Conservation (phyloP, 176 grass and related monocot species). For the bread wheat (Triticum aestivum) region DNA sequence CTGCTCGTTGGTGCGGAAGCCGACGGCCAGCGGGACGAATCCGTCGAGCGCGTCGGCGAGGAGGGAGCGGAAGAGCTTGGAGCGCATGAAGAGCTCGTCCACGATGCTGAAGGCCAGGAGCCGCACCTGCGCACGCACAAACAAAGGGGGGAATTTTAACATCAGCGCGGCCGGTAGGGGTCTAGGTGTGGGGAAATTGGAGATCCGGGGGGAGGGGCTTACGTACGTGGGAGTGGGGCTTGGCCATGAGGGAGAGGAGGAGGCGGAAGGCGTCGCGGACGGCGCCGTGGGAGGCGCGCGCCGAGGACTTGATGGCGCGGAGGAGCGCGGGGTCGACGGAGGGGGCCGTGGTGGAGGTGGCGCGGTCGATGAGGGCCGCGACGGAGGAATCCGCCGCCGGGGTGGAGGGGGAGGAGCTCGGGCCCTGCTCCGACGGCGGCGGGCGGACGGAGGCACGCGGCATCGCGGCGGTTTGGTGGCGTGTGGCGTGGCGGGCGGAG, state of each 20-base stretch:
- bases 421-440: background rate
- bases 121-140: conserved; percentile 51
- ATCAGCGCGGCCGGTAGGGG: background rate
- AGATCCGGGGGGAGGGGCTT: background rate
- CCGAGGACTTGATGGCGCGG: conserved; percentile 57
- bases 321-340: conserved; percentile 56
- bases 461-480: conserved; percentile 13
- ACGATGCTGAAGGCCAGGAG: conserved; percentile 68
- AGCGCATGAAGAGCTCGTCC: conserved; percentile 93
- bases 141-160: background rate
- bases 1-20: conserved; percentile 55
- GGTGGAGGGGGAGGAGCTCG: background rate
- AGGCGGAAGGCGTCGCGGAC: conserved; percentile 45
- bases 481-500: no score
- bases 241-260: conserved; percentile 75
- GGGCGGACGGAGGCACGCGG: conserved; percentile 3
- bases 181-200: conserved; percentile 23
- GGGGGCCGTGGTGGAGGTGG: conserved; percentile 64
- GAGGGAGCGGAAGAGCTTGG: conserved; percentile 73
- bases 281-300: conserved; percentile 59
- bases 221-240: conserved; percentile 76
- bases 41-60: conserved; percentile 59
- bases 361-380: conserved; percentile 62
- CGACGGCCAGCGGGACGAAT: conserved; percentile 74
- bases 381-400: conserved; percentile 9